These are phyloP conservation scores for Penicillium subrubescens DNA, from an alignment of 495 filamentous ascomycete species.

Conservation along the genomic window DNA sequence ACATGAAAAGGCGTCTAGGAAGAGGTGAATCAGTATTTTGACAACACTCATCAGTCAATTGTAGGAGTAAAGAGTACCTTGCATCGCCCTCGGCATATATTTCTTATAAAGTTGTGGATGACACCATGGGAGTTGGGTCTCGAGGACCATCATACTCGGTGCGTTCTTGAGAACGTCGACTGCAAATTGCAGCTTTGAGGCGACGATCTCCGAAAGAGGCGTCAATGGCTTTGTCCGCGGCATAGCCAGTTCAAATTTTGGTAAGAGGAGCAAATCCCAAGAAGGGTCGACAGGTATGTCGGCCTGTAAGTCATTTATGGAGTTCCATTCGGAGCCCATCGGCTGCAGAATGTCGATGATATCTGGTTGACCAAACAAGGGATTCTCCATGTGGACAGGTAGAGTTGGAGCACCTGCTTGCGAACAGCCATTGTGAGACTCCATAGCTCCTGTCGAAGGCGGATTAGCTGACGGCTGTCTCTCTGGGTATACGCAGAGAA, in stretches of 20 bases:
- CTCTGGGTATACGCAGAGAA: slow-evolving; percentile 48
- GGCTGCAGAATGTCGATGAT: not conserved
- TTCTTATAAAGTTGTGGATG: slow-evolving; percentile 49
- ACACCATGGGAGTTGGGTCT: slow-evolving; percentile 52
- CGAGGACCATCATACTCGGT: slow-evolving; percentile 48
- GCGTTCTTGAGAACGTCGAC: slow-evolving; percentile 43
- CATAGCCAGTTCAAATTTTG: slow-evolving; percentile 6
- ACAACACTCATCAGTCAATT: not conserved
- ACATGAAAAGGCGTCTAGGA: slow-evolving; percentile 48
- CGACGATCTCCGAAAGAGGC: slow-evolving; percentile 26
- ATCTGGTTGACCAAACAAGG: not conserved
- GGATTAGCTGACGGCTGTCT: slow-evolving; percentile 14
- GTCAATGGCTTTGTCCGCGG: slow-evolving; percentile 9
- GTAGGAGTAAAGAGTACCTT: slow-evolving; percentile 36
- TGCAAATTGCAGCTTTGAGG: slow-evolving; percentile 44
- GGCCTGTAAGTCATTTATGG: not conserved
- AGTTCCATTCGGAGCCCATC: not conserved
- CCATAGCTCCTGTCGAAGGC: not conserved
- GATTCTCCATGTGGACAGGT: not conserved
- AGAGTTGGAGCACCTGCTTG: not conserved
- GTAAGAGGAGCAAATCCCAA: not conserved
- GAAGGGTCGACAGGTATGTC: not conserved
- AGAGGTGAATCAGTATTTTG: not conserved
- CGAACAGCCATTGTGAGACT: not conserved
- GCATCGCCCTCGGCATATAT: slow-evolving; percentile 48